A percentile compares a stretch with the other conserved stretches of the same genome.
phyloP scores from a whole-genome alignment of 768 basidiomycete genomes.

The Crucibulum laeve region DNA sequence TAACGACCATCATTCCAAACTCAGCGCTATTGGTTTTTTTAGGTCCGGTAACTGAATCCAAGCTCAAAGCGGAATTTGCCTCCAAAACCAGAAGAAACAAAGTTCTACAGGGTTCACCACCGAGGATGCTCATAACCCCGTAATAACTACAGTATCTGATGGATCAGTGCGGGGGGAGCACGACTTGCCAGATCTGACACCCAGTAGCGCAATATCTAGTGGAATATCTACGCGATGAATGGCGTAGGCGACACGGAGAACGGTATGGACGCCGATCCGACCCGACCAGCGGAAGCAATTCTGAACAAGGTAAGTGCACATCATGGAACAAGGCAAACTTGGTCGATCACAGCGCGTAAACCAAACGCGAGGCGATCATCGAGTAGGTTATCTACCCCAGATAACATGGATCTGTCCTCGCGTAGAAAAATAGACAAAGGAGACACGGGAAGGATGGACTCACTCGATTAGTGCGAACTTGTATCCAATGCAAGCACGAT shows the following conservation, averaged over 20 bases:
- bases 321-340: slow-evolving; percentile 9
- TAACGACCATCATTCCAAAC: background rate
- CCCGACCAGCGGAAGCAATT: slow-evolving; percentile 1
- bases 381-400: too few species aligned
- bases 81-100: background rate
- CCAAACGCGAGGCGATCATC: background rate
- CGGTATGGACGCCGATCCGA: slow-evolving; percentile 3
- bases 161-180: too few species aligned
- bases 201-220: too few species aligned
- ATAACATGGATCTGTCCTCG: background rate
- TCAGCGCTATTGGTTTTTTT: background rate
- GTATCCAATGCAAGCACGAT: slow-evolving; percentile 59
- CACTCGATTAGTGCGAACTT: slow-evolving; percentile 59
- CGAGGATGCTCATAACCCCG: too few species aligned
- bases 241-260: too few species aligned
- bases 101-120: too few species aligned
- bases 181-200: too few species aligned
- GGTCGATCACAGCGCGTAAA: background rate
- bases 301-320: slow-evolving; percentile 7
- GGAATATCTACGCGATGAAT: too few species aligned
- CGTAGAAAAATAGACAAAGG: slow-evolving; percentile 9
- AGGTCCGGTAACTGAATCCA: background rate
- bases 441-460: slow-evolving; percentile 19
- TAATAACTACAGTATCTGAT: too few species aligned
- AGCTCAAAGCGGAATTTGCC: background rate